These are phyloP conservation scores for Scleroderma citrinum DNA, from an alignment of 768 basidiomycete genomes.

Conservation along the genomic window DNA sequence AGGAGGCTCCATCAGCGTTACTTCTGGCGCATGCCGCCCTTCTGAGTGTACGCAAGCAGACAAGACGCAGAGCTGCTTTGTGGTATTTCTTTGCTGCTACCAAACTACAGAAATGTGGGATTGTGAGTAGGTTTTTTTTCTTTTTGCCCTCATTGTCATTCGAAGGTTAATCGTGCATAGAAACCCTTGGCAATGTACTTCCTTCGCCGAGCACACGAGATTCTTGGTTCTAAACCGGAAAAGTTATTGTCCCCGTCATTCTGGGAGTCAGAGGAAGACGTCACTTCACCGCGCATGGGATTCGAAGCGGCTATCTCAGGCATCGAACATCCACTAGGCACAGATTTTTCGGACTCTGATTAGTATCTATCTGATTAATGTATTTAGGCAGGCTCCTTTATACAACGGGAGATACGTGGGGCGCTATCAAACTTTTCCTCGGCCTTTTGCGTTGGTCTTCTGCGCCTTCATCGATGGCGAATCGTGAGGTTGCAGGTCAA, in stretches of 20 bases:
- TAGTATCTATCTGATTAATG: conserved; percentile 6
- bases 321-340: conserved; percentile 78
- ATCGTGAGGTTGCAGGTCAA: conserved; percentile 18
- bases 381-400: conserved; percentile 75
- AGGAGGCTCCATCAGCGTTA: conserved; percentile 77
- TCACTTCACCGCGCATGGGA: conserved; percentile 33
- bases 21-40: conserved; percentile 76
- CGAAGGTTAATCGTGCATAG: conserved; percentile 32
- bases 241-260: conserved; percentile 75
- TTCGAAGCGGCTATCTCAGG: conserved; percentile 64
- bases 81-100: conserved; percentile 79
- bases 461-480: conserved; percentile 13
- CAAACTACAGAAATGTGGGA: conserved; percentile 75
- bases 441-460: conserved; percentile 54
- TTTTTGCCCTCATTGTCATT: not conserved
- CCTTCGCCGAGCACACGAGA: conserved; percentile 60
- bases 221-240: conserved; percentile 45
- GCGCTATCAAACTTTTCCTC: conserved; percentile 75
- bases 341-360: conserved; percentile 4
- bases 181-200: conserved; percentile 85
- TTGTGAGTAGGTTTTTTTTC: conserved; percentile 45
- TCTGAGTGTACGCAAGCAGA: conserved; percentile 52
- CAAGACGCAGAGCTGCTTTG: conserved; percentile 60
- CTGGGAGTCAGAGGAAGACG: conserved; percentile 64
- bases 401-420: conserved; percentile 77